A percentile compares a stretch with the other conserved stretches of the same genome.
Conservation (phyloP, 768 basidiomycete species). For the Boletales sp. region DNA sequence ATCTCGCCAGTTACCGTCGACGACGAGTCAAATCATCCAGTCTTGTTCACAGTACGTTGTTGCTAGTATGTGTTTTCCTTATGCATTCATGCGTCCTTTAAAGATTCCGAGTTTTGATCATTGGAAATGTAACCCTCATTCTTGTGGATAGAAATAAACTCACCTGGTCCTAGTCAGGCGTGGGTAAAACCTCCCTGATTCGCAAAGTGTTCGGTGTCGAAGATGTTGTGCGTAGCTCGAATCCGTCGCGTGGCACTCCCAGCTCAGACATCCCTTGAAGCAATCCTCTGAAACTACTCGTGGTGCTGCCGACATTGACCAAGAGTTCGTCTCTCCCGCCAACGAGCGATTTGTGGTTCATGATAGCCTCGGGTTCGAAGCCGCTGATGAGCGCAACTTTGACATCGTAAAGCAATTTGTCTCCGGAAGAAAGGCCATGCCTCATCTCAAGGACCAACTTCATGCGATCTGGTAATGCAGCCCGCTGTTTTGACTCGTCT, state of each 20-base stretch:
- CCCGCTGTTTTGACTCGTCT: neutral
- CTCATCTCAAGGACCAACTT: slow-evolving; percentile 2
- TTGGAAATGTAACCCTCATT: slow-evolving; percentile 8
- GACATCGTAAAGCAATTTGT: slow-evolving; percentile 2
- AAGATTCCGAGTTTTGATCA: slow-evolving; percentile 14
- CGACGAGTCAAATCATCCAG: slow-evolving; percentile 5
- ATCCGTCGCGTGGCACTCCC: neutral
- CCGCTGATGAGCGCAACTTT: slow-evolving; percentile 9
- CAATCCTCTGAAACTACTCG: neutral
- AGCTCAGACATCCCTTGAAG: neutral
- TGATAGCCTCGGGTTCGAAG: slow-evolving; percentile 16
- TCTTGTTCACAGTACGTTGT: slow-evolving; percentile 10
- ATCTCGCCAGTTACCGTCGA: slow-evolving; percentile 6
- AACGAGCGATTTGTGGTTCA: slow-evolving; percentile 16
- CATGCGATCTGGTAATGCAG: slow-evolving; percentile 12
- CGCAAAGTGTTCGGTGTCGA: slow-evolving; percentile 10
- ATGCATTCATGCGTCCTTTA: too few species aligned
- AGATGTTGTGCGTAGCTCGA: slow-evolving; percentile 5
- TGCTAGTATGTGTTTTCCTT: neutral
- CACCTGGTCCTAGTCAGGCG: slow-evolving; percentile 8
- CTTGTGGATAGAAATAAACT: neutral
- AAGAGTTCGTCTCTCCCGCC: slow-evolving; percentile 10
- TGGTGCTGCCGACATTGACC: slow-evolving; percentile 9
- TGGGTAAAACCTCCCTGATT: slow-evolving; percentile 15
- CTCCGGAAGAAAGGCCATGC: slow-evolving; percentile 1